A percentile compares a stretch with the other conserved stretches of the same genome.
Conservation (phyloP, 2,329 filamentous ascomycete genomes). For the Chalara sp. region DNA sequence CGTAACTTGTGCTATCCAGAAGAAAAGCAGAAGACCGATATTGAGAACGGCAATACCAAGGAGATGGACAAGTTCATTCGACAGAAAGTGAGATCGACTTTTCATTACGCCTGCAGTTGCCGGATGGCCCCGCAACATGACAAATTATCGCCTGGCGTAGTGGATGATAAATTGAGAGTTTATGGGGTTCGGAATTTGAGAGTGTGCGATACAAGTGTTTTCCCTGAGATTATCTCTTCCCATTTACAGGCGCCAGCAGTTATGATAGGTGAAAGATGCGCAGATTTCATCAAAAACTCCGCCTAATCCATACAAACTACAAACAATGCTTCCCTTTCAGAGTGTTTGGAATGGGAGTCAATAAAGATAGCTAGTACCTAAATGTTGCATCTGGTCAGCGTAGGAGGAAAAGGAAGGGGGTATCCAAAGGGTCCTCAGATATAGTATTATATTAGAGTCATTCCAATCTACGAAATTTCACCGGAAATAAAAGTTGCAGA, state of each 20-base stretch:
- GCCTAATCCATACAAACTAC: too few species aligned
- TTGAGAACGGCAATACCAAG: background rate
- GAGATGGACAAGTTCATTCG: background rate
- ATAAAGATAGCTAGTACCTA: too few species aligned
- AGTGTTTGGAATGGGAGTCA: too few species aligned
- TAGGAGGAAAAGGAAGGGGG: too few species aligned
- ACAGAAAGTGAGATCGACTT: background rate
- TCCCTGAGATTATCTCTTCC: background rate
- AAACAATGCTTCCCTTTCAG: too few species aligned
- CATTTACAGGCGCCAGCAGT: background rate
- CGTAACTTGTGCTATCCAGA: background rate
- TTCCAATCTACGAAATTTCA: too few species aligned
- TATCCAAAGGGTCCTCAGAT: too few species aligned
- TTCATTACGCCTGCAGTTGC: background rate
- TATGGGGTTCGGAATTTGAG: background rate
- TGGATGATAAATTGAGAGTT: slow-evolving; percentile 2
- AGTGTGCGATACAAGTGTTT: slow-evolving; percentile 1
- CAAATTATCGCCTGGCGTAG: background rate
- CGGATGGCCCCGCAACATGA: background rate
- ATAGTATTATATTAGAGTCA: too few species aligned
- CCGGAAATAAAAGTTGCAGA: too few species aligned
- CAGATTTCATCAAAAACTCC: background rate
- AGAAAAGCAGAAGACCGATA: background rate
- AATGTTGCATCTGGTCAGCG: too few species aligned
- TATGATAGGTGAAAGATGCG: background rate